Conservation (phyloP, 306 rosid species). For the Oemleria cerasiformis region DNA sequence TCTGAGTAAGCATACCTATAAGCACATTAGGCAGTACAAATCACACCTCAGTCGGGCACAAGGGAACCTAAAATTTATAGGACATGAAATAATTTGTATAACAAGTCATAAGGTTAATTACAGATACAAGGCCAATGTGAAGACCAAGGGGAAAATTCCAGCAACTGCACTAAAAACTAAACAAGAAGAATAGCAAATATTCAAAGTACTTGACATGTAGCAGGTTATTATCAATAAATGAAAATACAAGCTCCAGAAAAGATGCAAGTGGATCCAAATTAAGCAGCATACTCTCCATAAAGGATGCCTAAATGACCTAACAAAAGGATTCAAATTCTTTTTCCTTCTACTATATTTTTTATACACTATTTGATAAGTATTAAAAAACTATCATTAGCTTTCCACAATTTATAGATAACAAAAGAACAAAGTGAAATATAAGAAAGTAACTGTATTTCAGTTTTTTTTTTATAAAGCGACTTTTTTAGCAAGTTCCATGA, state of each 20-base stretch:
- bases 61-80: not conserved
- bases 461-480: not conserved
- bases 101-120: not conserved
- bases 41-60: slow-evolving; percentile 15
- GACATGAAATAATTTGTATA: not conserved
- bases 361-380: not conserved
- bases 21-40: slow-evolving; percentile 14
- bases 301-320: not conserved
- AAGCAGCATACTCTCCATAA: not conserved
- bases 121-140: not conserved
- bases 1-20: slow-evolving; percentile 91
- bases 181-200: not conserved
- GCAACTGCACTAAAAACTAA: not conserved
- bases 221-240: not conserved
- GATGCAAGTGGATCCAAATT: not conserved
- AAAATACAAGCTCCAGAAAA: not conserved
- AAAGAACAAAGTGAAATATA: not conserved
- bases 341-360: not conserved
- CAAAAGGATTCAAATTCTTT: not conserved
- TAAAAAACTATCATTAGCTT: not conserved
- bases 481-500: not conserved
- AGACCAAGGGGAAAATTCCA: not conserved
- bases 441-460: not conserved
- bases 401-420: not conserved
- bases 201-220: too few species aligned